Conservation (phyloP, 2,329 filamentous ascomycete species). For the Chrysosporium keratinophilum region DNA sequence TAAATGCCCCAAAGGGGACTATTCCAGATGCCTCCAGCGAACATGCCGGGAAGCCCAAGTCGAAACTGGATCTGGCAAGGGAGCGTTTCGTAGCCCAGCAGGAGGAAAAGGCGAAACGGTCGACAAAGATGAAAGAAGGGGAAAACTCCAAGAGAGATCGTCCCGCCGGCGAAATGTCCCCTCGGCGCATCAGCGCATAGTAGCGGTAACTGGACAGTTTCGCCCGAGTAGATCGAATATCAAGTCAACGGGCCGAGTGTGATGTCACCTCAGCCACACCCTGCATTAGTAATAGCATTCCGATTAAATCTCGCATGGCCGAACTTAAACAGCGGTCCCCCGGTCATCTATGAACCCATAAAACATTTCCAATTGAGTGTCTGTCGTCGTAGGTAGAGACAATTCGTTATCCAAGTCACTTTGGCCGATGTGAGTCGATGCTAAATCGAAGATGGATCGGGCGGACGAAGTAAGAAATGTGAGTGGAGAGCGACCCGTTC, state of each 20-base stretch:
- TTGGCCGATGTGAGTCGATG: background rate
- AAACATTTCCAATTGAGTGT: background rate
- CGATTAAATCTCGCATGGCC: conserved; percentile 7
- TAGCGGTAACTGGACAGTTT: background rate
- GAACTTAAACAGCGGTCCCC: background rate
- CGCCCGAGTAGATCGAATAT: too few relatives aligned
- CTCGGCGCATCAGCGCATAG: conserved; percentile 13
- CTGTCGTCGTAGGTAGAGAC: background rate
- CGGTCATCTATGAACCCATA: background rate
- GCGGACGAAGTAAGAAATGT: conserved; percentile 36
- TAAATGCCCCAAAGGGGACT: conserved; percentile 24
- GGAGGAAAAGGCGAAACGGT: conserved; percentile 22
- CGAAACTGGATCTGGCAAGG: conserved; percentile 47
- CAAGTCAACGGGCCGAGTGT: background rate
- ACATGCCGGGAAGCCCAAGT: conserved; percentile 34
- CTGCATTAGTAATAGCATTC: conserved; percentile 3
- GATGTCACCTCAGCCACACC: conserved; percentile 5
- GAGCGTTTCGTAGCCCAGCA: conserved; percentile 43
- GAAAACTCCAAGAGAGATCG: background rate
- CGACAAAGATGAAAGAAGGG: conserved; percentile 5
- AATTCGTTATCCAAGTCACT: background rate
- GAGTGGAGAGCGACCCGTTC: conserved; percentile 19
- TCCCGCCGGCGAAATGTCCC: conserved; percentile 3
- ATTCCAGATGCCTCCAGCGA: conserved; percentile 15
- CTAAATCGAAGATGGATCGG: conserved; percentile 19